Conservation (phyloP, 768 basidiomycete genomes). For the Mycena filopes region DNA sequence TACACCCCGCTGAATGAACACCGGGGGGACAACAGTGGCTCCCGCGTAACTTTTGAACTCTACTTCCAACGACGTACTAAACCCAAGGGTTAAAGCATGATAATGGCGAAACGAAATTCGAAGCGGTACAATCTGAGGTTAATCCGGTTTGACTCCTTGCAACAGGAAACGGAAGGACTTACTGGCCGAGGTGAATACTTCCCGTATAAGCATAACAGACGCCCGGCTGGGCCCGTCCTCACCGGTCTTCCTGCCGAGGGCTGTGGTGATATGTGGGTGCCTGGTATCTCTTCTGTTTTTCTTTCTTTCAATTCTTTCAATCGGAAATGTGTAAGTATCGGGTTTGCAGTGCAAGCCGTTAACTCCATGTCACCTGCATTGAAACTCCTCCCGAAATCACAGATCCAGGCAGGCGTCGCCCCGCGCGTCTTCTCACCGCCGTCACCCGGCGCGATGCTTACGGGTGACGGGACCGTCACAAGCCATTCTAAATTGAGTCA, state of each 20-base stretch:
- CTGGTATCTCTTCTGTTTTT: constrained; percentile 12
- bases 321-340: neutral
- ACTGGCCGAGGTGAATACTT: constrained; percentile 9
- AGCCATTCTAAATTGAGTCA: constrained; percentile 31
- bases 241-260: constrained; percentile 12
- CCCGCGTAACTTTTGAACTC: constrained; percentile 24
- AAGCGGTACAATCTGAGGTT: neutral
- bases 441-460: constrained; percentile 33
- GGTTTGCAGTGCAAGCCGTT: constrained; percentile 25
- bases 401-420: constrained; percentile 13
- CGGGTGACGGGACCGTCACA: constrained; percentile 31
- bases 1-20: constrained; percentile 10
- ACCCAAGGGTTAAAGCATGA: constrained; percentile 6
- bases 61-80: constrained; percentile 11
- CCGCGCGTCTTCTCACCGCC: constrained; percentile 31
- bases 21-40: constrained; percentile 2
- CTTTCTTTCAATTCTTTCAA: no score
- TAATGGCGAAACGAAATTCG: constrained; percentile 11
- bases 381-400: constrained; percentile 33
- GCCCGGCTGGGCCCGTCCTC: constrained; percentile 2
- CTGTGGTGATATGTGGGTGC: constrained; percentile 23
- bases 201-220: neutral
- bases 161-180: constrained; percentile 18
- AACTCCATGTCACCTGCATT: constrained; percentile 28
- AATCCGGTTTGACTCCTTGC: constrained; percentile 26